These are phyloP conservation scores for Nakaseomyces kungkrabaensis DNA, from an alignment of 1,139 yeast genomes.

Conservation along the genomic window DNA sequence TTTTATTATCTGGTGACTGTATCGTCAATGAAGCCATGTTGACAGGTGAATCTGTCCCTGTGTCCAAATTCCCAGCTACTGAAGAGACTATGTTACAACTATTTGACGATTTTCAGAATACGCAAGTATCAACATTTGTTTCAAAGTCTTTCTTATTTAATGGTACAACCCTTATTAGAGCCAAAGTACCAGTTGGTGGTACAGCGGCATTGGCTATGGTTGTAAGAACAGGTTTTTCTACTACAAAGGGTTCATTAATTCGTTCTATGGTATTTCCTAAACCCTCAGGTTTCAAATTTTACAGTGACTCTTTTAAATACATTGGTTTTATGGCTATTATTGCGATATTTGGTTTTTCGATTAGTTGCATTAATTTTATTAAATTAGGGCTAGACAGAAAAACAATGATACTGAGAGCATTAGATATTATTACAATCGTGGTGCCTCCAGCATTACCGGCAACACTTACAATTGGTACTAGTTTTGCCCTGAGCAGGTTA, in stretches of 20 bases:
- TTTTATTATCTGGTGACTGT: slow-evolving; percentile 82
- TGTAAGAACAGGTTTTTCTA: slow-evolving; percentile 82
- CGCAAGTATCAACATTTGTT: slow-evolving; percentile 53
- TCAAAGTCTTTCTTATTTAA: slow-evolving; percentile 71
- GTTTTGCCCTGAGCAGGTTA: slow-evolving; percentile 75
- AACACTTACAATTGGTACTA: slow-evolving; percentile 89
- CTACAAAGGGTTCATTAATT: slow-evolving; percentile 91
- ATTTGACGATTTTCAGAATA: slow-evolving; percentile 41
- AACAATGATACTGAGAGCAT: slow-evolving; percentile 73
- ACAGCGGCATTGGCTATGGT: slow-evolving; percentile 71
- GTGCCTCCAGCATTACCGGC: slow-evolving; percentile 99
- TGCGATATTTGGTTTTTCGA: slow-evolving; percentile 74
- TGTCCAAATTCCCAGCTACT: slow-evolving; percentile 63
- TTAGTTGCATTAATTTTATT: slow-evolving; percentile 76
- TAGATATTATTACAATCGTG: slow-evolving; percentile 89
- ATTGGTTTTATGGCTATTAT: slow-evolving; percentile 88
- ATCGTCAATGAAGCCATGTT: slow-evolving; percentile 92
- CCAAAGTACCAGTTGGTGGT: slow-evolving; percentile 46
- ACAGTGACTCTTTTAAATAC: slow-evolving; percentile 86
- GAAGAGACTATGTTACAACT: slow-evolving; percentile 50
- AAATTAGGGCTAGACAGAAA: slow-evolving; percentile 59
- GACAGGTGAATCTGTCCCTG: slow-evolving; percentile 97
- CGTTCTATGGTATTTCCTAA: slow-evolving; percentile 95
- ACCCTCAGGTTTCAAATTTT: slow-evolving; percentile 88
- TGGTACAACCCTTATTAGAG: slow-evolving; percentile 83